Conservation (phyloP, 2,329 filamentous ascomycete species). For the Claviceps purpurea region DNA sequence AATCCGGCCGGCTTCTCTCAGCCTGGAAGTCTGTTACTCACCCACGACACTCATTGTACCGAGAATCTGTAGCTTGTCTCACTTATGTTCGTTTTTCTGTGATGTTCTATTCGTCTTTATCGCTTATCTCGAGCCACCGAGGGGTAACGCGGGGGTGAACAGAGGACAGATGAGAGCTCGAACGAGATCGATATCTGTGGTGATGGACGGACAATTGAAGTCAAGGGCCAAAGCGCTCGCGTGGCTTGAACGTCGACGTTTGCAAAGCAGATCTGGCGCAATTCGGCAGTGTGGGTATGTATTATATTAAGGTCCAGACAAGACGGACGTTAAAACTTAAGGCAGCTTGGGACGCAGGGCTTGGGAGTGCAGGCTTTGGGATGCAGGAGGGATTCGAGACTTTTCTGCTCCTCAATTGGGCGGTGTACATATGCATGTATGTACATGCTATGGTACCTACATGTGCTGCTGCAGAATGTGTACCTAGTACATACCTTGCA, state of each 20-base stretch:
- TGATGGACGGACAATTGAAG: background rate
- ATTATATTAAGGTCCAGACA: background rate
- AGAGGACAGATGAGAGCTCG: background rate
- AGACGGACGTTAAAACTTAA: background rate
- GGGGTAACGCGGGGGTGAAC: slow-evolving; percentile 1
- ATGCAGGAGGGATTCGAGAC: too few relatives aligned
- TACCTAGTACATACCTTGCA: too few relatives aligned
- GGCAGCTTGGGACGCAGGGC: background rate
- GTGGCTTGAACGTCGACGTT: background rate
- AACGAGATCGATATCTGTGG: background rate
- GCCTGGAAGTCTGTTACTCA: slow-evolving; percentile 19
- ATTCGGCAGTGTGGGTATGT: background rate
- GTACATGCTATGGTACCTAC: background rate
- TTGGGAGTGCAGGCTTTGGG: too few relatives aligned
- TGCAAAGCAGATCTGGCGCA: background rate
- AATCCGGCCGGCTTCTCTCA: background rate
- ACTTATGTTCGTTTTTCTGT: slow-evolving; percentile 1
- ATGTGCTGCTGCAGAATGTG: background rate
- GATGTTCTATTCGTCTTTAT: slow-evolving; percentile 2
- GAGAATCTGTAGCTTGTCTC: slow-evolving; percentile 14
- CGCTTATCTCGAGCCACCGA: slow-evolving; percentile 2
- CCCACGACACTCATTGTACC: slow-evolving; percentile 43
- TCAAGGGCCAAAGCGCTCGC: background rate
- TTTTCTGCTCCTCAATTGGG: background rate
- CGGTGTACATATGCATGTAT: background rate